Evolutionary conservation across 495 filamentous ascomycete genomes (phyloP), one percentile per base, ranked within the genome.

Genomic region (Aspergillus taichungensis): DNA sequence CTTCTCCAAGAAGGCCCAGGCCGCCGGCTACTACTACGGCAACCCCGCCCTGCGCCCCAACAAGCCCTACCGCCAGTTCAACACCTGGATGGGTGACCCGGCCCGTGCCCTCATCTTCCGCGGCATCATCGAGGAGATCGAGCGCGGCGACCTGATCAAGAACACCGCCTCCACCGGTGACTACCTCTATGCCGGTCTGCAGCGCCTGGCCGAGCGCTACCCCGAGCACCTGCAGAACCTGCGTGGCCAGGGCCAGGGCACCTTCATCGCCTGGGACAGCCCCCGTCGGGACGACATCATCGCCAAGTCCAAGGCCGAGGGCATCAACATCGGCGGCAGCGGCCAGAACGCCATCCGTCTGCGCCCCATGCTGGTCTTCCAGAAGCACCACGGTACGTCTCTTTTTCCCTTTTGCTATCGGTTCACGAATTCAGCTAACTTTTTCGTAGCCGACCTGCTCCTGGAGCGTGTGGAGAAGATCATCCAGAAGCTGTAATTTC

Each of bases 71-170:
- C 82, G 92, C 40, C 92, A 98, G 69, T 98, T 97, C 73, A 98
- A 98, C 71, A 98, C 94, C 47, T 98, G 92, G 92, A 96, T 98
- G 90, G 92, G 92, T 62, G 92, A 98, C 69, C 92, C 92, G 28
- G 81, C 86, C 8, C 81, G 88, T 39, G 89, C 88, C 7, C 71
- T 97, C 47, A 76, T 97, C 47, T 98, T 96, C 81, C 79, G 85
- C 45, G 88, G 84, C 53, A 96, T 98, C 66, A 80, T 95, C 59
- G 64, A 86, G 34, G 90, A 97, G 69, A 85, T 98, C 41, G 80
- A 94, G 69, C 73, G 80, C 34, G 71, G 87, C 12, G 75, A 83
- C 45, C 75, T 98, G 8, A 88, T 98, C 28, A 67, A 76, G 59
- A 78, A 94, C 63, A 95, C 92, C 40, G 84, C 84, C 8, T 55